Evolutionary conservation across 2,329 filamentous ascomycete species (phyloP), one percentile per base, ranked within the genome.

Genomic region (Claviceps arundinis): DNA sequence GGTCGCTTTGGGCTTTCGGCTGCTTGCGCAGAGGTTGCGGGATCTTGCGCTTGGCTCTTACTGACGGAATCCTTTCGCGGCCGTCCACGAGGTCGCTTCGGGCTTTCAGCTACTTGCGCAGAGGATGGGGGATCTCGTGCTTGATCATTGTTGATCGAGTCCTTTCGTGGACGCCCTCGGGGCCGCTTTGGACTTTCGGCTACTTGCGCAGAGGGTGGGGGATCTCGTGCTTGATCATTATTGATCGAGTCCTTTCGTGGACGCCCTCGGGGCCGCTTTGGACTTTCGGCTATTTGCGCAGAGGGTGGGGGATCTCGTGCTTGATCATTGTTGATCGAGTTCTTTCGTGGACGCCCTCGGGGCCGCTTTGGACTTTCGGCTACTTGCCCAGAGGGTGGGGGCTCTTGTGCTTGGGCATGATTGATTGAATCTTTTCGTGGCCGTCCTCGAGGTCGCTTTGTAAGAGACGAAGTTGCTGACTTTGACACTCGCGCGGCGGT

Each of bases 161-260:
- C 56, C 53, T 70, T 69, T 37, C 63, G 65, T 3, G 73, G 67
- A 26, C 70, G 66, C 2, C 72, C 72, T n/a, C 67, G 66, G 34
- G 63, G 61, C 48, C 58, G 61, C 56, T 70, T 71, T 5, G 66
- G 66, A 3, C 64, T 63, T 38, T 59, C 58, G 5, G 60, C 60
- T 5, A 64, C 59, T 22, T 68, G 64, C 9, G 63, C 63, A 17
- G 65, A 66, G 7, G 68, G 64, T 1, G 65, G 63, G 14, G 67
- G 66, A 48, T 69, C 64, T 52, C 64, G 65, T 3, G 58, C 51
- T 41, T 62, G 60, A 11, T 43, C 44, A 19, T 57, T 52, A 7
- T 53, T 58, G 5, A 53, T 51, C 6, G 59, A 62, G 14, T 52
- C 56, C 53, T 70, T 69, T 37, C 63, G 65, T 3, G 73, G 67